Evolutionary conservation across 192 early-diverging fungal species (phyloP).

Genomic region (Podila horticola): DNA sequence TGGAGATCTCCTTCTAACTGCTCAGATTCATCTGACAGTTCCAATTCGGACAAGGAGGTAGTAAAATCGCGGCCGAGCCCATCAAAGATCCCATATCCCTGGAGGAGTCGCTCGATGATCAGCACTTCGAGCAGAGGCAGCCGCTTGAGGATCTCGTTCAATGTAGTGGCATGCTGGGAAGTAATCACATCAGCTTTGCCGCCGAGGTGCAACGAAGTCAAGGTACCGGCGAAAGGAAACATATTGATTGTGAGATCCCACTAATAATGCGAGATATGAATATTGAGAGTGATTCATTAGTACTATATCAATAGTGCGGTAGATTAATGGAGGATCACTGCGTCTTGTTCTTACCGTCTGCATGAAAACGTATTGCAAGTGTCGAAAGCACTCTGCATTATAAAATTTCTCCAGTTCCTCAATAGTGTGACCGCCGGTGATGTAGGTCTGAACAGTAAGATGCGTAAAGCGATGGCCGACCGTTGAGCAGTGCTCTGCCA

Average conservation of each 20-base stretch:
- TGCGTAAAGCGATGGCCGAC: background rate
- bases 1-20: background rate
- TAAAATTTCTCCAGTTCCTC: background rate
- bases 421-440: background rate
- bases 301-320: too few relatives aligned
- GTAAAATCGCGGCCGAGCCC: background rate
- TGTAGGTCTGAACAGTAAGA: slow-evolving; percentile 2
- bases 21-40: background rate
- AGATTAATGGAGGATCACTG: too few relatives aligned
- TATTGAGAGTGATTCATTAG: background rate
- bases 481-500: slow-evolving; percentile 17
- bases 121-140: slow-evolving; percentile 11
- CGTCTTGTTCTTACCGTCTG: slow-evolving; percentile 3
- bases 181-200: background rate
- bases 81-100: background rate
- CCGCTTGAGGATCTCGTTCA: slow-evolving; percentile 12
- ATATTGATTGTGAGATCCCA: background rate
- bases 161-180: background rate
- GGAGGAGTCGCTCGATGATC: slow-evolving; percentile 12
- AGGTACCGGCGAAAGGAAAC: slow-evolving; percentile 27
- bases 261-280: background rate
- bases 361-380: slow-evolving; percentile 8
- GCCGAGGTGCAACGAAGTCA: slow-evolving; percentile 12
- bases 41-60: background rate
- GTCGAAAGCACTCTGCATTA: background rate